Evolutionary conservation across 805 yeast species (phyloP).

Genomic region (Wickerhamomyces bovis): DNA sequence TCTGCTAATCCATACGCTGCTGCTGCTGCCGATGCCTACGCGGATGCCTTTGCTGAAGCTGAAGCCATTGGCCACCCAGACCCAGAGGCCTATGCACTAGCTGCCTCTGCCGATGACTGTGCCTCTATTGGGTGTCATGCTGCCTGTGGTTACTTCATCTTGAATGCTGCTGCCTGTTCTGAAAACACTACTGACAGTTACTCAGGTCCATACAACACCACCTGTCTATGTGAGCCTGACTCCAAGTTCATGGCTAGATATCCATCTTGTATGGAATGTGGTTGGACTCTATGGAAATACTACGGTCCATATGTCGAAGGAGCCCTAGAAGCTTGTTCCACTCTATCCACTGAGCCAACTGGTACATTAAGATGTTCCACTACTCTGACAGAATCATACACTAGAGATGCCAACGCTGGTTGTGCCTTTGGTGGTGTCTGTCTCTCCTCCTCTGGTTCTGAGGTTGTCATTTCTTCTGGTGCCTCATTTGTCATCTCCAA

Average conservation of each 20-base stretch:
- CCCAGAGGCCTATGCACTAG: constrained; percentile 18
- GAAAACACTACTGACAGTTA: constrained; percentile 20
- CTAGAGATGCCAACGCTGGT: constrained; percentile 12
- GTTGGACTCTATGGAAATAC: constrained; percentile 33
- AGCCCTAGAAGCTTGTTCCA: constrained; percentile 25
- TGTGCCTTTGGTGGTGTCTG: constrained; percentile 14
- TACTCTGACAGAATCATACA: constrained; percentile 14
- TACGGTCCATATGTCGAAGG: constrained; percentile 25
- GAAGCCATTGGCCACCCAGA: constrained; percentile 17
- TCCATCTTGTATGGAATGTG: constrained; percentile 30
- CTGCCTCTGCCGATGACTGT: constrained; percentile 19
- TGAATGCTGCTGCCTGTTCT: constrained; percentile 29
- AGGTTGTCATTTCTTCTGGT: background rate
- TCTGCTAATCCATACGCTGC: constrained; percentile 14
- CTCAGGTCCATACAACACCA: constrained; percentile 19
- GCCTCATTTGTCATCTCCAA: background rate
- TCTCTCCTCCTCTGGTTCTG: constrained; percentile 7
- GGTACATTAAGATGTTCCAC: constrained; percentile 20
- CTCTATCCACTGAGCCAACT: constrained; percentile 25
- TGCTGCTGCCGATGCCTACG: constrained; percentile 17
- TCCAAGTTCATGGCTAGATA: constrained; percentile 17
- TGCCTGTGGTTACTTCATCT: constrained; percentile 29
- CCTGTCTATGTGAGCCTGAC: constrained; percentile 21
- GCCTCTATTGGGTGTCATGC: constrained; percentile 30
- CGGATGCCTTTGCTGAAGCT: constrained; percentile 19